Conservation (phyloP, 2,329 filamentous ascomycete genomes). For the Apiospora phragmitis region DNA sequence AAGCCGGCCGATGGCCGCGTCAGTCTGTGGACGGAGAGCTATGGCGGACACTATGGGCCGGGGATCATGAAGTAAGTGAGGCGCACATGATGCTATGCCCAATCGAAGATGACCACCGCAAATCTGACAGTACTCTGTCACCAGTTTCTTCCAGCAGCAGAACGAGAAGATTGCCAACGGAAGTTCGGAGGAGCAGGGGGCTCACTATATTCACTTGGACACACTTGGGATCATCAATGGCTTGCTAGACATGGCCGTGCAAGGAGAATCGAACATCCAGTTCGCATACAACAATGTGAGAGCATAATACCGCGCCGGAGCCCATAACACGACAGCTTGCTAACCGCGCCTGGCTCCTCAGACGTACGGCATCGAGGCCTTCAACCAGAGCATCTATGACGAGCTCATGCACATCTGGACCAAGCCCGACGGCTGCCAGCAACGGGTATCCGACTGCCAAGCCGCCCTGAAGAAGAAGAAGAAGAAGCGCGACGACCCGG, state of each 20-base stretch:
- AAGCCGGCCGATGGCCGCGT: slow-evolving; percentile 60
- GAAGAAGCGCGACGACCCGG: background rate
- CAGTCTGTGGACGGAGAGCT: slow-evolving; percentile 35
- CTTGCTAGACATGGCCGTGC: slow-evolving; percentile 49
- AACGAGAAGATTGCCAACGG: slow-evolving; percentile 33
- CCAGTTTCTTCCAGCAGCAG: slow-evolving; percentile 30
- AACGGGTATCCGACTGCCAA: slow-evolving; percentile 10
- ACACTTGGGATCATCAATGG: slow-evolving; percentile 58
- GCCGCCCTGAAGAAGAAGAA: slow-evolving; percentile 14
- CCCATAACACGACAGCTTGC: background rate
- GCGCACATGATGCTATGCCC: background rate
- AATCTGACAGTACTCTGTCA: background rate
- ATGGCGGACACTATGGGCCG: slow-evolving; percentile 35
- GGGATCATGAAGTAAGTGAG: slow-evolving; percentile 21
- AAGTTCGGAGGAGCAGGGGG: slow-evolving; percentile 27
- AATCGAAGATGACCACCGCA: no score
- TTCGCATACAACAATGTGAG: slow-evolving; percentile 47
- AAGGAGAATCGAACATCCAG: slow-evolving; percentile 44
- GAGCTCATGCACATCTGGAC: slow-evolving; percentile 12
- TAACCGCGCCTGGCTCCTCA: background rate
- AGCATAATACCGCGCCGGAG: slow-evolving; percentile 19
- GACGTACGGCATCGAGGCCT: slow-evolving; percentile 14
- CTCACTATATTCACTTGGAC: slow-evolving; percentile 32
- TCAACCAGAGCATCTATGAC: slow-evolving; percentile 14
- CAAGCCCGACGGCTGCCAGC: slow-evolving; percentile 12